Percentiles rank a stretch among this genome's conserved stretches.
Evolutionary conservation across 352 stramenopile species (phyloP).

Genomic region (Pythium dissotocum): DNA sequence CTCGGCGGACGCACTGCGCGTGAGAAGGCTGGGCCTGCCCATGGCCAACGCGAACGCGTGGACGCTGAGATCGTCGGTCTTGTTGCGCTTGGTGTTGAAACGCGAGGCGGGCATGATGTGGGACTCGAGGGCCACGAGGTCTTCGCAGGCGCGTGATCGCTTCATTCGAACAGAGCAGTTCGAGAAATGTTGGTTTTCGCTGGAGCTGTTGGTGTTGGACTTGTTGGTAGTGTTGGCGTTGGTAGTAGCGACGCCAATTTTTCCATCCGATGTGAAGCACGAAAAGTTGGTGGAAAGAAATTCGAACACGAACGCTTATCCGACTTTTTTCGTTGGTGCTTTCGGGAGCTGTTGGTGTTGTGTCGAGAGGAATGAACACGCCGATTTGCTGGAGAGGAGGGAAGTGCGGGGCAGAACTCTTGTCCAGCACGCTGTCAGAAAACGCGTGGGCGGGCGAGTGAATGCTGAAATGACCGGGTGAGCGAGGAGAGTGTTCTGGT

Average conservation of each 20-base stretch:
- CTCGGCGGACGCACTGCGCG: conserved; percentile 14
- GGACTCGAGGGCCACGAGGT: conserved; percentile 57
- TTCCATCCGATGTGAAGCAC: neutral
- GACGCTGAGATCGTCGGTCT: conserved; percentile 16
- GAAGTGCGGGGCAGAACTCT: neutral
- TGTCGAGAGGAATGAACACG: neutral
- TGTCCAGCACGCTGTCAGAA: neutral
- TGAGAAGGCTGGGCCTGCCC: conserved; percentile 12
- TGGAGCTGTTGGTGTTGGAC: neutral
- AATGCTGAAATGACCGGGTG: conserved; percentile 25
- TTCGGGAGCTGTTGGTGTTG: neutral
- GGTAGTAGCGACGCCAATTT: neutral
- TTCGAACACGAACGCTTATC: neutral
- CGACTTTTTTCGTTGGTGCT: conserved; percentile 1
- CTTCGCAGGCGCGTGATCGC: conserved; percentile 67
- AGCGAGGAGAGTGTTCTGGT: conserved; percentile 1
- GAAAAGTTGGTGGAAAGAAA: neutral
- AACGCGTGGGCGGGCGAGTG: neutral
- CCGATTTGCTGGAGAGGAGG: neutral
- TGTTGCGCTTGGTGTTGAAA: conserved; percentile 26
- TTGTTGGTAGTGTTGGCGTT: neutral
- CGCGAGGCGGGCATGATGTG: conserved; percentile 18
- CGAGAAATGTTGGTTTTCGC: neutral
- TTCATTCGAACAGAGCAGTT: conserved; percentile 42
- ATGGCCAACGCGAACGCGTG: conserved; percentile 8